phyloP scores from a whole-genome alignment of 352 stramenopile species.

The Albugo candida region DNA sequence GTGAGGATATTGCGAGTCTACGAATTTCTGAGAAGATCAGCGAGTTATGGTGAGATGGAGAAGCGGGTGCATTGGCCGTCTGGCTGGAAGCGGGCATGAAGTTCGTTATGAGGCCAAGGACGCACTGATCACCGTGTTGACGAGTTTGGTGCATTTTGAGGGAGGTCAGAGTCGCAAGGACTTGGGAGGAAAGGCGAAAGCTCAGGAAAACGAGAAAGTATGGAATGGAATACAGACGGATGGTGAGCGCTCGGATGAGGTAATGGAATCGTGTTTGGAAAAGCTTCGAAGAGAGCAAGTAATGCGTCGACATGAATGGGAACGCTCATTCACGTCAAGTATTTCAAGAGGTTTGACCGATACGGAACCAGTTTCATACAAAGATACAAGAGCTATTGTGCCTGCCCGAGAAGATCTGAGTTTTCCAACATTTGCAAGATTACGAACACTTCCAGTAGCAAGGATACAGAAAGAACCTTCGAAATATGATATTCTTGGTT shows the following conservation, averaged over 20 bases:
- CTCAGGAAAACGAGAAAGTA: background rate
- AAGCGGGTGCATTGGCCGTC: constrained; percentile 45
- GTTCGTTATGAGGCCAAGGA: constrained; percentile 75
- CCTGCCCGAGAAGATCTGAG: background rate
- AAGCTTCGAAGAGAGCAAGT: constrained; percentile 40
- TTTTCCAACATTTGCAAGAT: too few species aligned
- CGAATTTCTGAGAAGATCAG: constrained; percentile 25
- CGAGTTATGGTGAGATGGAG: constrained; percentile 20
- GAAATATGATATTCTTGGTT: too few species aligned
- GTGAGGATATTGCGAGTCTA: constrained; percentile 5
- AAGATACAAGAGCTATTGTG: background rate
- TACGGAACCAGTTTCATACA: too few species aligned
- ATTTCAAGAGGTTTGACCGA: too few species aligned
- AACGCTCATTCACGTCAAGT: too few species aligned
- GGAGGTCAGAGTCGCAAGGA: background rate
- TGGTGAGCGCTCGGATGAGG: constrained; percentile 1
- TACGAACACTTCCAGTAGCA: too few species aligned
- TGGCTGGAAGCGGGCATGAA: constrained; percentile 78
- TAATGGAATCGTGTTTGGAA: constrained; percentile 3
- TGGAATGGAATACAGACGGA: background rate
- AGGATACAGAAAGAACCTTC: too few species aligned
- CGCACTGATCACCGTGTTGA: constrained; percentile 64
- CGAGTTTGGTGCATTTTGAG: constrained; percentile 42
- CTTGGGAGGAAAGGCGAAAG: background rate
- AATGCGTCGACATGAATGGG: constrained; percentile 29